Percentiles rank a stretch among this genome's conserved stretches.
Conservation (phyloP, 305 asterid genomes). For the Nicotiana rustica region DNA sequence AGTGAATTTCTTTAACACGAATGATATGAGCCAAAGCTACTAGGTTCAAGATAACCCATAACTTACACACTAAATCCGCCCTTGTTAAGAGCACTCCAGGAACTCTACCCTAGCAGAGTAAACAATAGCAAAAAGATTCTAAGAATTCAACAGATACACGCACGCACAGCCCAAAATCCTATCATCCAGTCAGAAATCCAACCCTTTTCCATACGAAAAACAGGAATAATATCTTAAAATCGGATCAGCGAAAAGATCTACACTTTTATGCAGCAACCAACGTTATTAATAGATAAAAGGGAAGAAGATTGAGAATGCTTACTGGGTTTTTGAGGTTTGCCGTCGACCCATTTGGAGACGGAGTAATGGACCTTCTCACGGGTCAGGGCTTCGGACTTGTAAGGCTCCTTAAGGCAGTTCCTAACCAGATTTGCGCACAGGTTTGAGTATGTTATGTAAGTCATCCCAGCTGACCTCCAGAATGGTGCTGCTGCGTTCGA, state of each 20-base stretch:
- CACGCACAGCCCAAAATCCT: too few relatives aligned
- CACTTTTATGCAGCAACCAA: background rate
- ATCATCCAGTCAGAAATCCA: background rate
- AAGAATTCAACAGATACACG: background rate
- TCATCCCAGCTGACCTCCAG: constrained; percentile 93
- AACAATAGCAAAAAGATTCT: too few relatives aligned
- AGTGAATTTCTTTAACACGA: too few relatives aligned
- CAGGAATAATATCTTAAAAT: background rate
- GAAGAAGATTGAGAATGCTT: background rate
- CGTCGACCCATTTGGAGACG: constrained; percentile 77
- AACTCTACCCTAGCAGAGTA: background rate
- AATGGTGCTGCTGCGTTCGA: constrained; percentile 85
- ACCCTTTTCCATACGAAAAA: background rate
- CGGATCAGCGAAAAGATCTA: background rate
- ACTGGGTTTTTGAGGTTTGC: constrained; percentile 83
- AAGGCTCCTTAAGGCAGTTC: constrained; percentile 87
- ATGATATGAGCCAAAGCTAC: too few relatives aligned
- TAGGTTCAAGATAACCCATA: too few relatives aligned
- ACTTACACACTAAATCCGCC: too few relatives aligned
- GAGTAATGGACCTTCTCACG: constrained; percentile 94
- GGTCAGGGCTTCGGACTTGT: constrained; percentile 67
- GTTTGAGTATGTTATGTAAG: constrained; percentile 82
- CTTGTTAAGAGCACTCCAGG: too few relatives aligned
- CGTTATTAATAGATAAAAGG: background rate
- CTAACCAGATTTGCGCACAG: constrained; percentile 86